Evolutionary conservation across 2,329 filamentous ascomycete species (phyloP).

Genomic region (Chrysoporthe deuterocubensis): DNA sequence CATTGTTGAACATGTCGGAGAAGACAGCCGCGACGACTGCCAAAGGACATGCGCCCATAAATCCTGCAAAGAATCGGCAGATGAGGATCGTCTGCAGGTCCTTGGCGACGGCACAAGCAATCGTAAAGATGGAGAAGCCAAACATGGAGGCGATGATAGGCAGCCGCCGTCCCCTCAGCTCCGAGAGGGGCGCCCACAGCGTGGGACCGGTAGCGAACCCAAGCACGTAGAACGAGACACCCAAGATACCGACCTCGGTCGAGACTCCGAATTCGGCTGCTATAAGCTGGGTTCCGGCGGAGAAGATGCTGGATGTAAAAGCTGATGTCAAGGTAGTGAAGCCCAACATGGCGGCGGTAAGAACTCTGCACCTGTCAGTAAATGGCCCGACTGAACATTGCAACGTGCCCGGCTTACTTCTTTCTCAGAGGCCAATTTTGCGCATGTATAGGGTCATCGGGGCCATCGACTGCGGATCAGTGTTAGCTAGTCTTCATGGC

Average conservation of each 20-base stretch:
- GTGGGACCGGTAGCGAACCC: slow-evolving; percentile 74
- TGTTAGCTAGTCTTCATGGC: not conserved
- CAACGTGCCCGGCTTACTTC: slow-evolving; percentile 59
- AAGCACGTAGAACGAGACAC: slow-evolving; percentile 71
- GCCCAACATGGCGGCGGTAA: slow-evolving; percentile 69
- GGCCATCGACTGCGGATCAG: slow-evolving; percentile 63
- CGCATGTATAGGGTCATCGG: slow-evolving; percentile 80
- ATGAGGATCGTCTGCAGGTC: slow-evolving; percentile 72
- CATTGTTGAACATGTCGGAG: slow-evolving; percentile 72
- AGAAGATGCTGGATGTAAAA: slow-evolving; percentile 78
- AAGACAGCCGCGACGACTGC: slow-evolving; percentile 73
- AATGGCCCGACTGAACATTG: not conserved
- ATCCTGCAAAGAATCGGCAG: slow-evolving; percentile 74
- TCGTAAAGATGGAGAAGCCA: slow-evolving; percentile 71
- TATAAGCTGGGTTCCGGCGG: slow-evolving; percentile 63
- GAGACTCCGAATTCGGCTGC: slow-evolving; percentile 64
- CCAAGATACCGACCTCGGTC: slow-evolving; percentile 64
- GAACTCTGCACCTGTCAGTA: slow-evolving; percentile 47
- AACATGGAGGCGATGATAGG: slow-evolving; percentile 66
- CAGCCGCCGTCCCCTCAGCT: slow-evolving; percentile 69
- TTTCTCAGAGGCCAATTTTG: slow-evolving; percentile 84
- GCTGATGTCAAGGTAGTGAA: slow-evolving; percentile 74
- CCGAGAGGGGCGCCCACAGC: slow-evolving; percentile 74
- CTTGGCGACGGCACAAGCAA: slow-evolving; percentile 67
- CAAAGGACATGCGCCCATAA: slow-evolving; percentile 71